Base-by-base conservation (phyloP, 192 early-diverging fungal species). In the Backusella westeae region DNA sequence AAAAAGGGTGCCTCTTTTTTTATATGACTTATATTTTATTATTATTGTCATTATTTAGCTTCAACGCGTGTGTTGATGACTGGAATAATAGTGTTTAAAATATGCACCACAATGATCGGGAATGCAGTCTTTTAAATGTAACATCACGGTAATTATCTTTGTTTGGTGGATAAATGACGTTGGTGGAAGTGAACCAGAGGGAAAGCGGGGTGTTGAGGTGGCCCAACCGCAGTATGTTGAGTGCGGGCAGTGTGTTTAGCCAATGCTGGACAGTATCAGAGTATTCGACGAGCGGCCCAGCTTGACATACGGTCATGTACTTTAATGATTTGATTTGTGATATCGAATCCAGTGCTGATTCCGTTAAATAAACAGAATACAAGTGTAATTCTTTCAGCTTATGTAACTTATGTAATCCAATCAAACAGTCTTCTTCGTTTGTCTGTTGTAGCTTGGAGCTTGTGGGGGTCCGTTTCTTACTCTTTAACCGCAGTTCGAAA, bases 401-500 rank as follows among this genome's bases (percentile, higher is more conserved):
- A 12, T 17, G 23, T 34, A 72, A 34, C 15, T 36, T 34, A 4
- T 69, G n/a, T 23, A 69, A 41, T 12, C 38, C 68, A 39, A 23
- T 15, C 19, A 69, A 69, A 69, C 41, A 23, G 38, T 69, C 35
- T 41, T 38, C 68, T 38, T 19, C 35, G n/a, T 41, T 4, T 19
- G 17, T 7, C 19, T 68, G 67, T 3, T 36, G 56, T 26, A 59
- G 53, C 26, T 10, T 63, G 21, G 8, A 23, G 4, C 1, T 23
- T 5, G 34, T 12, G 15, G 68, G 42, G 1, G 39, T 1, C 23
- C 68, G n/a, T 69, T 26, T 38, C 19, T 41, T 69, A 21, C 26
- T 35, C 41, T 26, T 17, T 19, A 69, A 19, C 17, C 76, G 70
- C 21, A 78, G n/a, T 6, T 78, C 77, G 21, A 78, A 52, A 7